Base-by-base conservation (phyloP, 2,329 filamentous ascomycete species). In the Scytalidium sp. region DNA sequence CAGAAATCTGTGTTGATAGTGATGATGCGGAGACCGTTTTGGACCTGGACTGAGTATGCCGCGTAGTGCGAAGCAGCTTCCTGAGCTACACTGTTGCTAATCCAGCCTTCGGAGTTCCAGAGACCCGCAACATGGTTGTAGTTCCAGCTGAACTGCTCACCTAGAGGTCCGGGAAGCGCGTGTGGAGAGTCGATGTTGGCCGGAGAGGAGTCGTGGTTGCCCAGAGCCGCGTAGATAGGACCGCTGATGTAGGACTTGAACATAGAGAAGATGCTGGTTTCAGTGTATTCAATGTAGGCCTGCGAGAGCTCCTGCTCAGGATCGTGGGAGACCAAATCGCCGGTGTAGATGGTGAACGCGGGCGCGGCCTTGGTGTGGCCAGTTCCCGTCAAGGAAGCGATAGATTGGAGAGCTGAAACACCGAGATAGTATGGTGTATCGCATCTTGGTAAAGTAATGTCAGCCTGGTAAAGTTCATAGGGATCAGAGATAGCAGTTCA, bases 391-490 rank as follows among this genome's bases (percentile, higher is more conserved):
- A 83, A 60, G 6, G 79, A 74, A 1, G 70, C 75, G 36, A 83
- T 73, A 2, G 80, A 75, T 60, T 82, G 73, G 15, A 83, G 62
- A 17, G 78, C 79, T 8, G 79, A 76, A 5, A 81, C 67, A 10
- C 72, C 76, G 6, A 84, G 69, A 47, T 78, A 79, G 54, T 81
- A 82, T 1, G 80, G 80, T 7, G 78, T 78, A 58, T 83, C 80
- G 56, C 80, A 83, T 49, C 61, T 63, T n/a, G n/a, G n/a, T n/a
- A n/a, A 20, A 19, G 42, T 10, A 29, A 17, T 5, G 9, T 51
- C 41, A 52, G 48, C 23, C 17, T 47, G 6, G 17, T 46, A 19
- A 40, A 9, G 11, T 6, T 3, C 13, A 21, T 20, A n/a, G 3
- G 10, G 15, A 17, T 2, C n/a, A 15, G 4, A 15, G 5, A 5